Evolutionary conservation across 768 basidiomycete genomes (phyloP).

Genomic region (Hirschioporus abietinus): DNA sequence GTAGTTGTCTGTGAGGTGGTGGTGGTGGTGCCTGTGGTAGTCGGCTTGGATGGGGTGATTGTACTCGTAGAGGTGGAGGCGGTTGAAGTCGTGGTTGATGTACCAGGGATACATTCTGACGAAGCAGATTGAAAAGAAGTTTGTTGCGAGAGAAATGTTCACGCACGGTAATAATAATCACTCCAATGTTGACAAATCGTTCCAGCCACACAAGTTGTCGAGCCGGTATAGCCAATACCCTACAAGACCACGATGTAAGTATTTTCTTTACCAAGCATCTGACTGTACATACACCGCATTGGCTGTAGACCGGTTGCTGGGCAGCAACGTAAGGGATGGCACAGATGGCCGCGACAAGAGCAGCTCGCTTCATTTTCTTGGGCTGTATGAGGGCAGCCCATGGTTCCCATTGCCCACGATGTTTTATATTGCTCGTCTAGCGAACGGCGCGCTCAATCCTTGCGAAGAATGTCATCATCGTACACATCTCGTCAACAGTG

Average conservation of each 20-base stretch:
- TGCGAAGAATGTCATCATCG: not conserved
- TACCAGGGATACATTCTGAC: conserved; percentile 1
- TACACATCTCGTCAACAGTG: not conserved
- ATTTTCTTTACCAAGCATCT: not conserved
- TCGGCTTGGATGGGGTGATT: conserved; percentile 2
- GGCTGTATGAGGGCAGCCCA: not conserved
- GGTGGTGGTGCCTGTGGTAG: not conserved
- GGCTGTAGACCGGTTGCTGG: conserved; percentile 23
- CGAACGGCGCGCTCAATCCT: not conserved
- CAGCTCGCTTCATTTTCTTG: not conserved
- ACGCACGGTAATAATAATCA: conserved; percentile 32
- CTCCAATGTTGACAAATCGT: conserved; percentile 33
- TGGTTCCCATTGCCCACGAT: not conserved
- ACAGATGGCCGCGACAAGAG: not conserved
- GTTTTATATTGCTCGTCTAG: not conserved
- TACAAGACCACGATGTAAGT: conserved; percentile 16
- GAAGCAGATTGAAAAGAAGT: not conserved
- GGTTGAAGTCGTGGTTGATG: not conserved
- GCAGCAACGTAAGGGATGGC: conserved; percentile 19
- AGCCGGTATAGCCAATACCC: conserved; percentile 32
- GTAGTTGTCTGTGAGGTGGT: not conserved
- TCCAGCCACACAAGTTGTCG: conserved; percentile 35
- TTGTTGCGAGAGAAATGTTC: not conserved
- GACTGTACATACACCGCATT: conserved; percentile 17
- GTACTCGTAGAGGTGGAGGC: not conserved